Conservation (phyloP, 768 basidiomycete species). For the Brasilioporus rufonigricans region DNA sequence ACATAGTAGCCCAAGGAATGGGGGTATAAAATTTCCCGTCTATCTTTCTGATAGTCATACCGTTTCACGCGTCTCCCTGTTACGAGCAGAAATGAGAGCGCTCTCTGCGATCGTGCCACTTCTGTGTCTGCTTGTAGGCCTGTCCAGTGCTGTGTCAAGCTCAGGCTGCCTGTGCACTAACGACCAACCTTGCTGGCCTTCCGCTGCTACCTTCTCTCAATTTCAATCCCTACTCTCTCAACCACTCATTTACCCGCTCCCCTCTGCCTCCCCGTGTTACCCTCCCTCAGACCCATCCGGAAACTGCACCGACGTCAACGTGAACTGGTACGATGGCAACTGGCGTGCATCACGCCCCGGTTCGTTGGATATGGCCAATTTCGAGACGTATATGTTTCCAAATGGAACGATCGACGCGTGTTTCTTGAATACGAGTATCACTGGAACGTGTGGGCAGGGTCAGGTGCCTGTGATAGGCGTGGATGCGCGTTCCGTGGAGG, state of each 20-base stretch:
- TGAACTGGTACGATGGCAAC: conserved; percentile 30
- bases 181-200: conserved; percentile 42
- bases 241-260: conserved; percentile 41
- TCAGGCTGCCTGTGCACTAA: conserved; percentile 37
- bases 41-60: background rate
- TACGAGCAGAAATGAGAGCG: background rate
- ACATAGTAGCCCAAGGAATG: background rate
- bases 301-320: conserved; percentile 36
- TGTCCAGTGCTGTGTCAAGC: background rate
- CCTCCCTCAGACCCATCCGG: conserved; percentile 33
- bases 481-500: conserved; percentile 17
- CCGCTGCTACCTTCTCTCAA: conserved; percentile 28
- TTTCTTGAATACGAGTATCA: conserved; percentile 32
- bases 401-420: conserved; percentile 46
- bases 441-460: conserved; percentile 20
- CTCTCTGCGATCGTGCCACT: background rate
- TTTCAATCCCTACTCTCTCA: conserved; percentile 41
- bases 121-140: background rate
- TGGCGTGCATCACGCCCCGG: conserved; percentile 45
- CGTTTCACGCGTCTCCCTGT: background rate
- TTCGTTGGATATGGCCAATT: conserved; percentile 36
- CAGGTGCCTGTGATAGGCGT: conserved; percentile 21
- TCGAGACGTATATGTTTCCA: conserved; percentile 32
- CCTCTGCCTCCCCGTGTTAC: conserved; percentile 43
- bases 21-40: background rate